phyloP scores from a whole-genome alignment of 768 basidiomycete species.

The Lentinula boryana region DNA sequence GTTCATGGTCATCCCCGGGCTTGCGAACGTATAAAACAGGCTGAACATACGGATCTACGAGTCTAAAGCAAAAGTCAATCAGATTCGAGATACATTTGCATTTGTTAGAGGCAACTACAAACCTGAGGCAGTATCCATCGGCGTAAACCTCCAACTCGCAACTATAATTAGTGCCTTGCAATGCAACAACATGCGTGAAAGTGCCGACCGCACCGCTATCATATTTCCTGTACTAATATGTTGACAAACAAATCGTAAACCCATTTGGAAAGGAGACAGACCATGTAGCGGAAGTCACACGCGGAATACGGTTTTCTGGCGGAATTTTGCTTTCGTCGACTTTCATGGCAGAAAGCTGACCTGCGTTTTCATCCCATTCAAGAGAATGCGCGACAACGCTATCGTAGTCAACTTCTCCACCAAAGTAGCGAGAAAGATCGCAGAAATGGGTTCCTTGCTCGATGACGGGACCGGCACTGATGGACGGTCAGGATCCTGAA shows the following conservation, averaged over 20 bases:
- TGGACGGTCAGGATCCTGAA: background rate
- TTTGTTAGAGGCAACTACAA: constrained; percentile 14
- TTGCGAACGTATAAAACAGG: constrained; percentile 83
- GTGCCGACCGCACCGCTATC: constrained; percentile 90
- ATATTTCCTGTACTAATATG: constrained; percentile 69
- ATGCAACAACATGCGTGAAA: constrained; percentile 83
- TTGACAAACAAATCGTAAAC: background rate
- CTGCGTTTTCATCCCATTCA: constrained; percentile 89
- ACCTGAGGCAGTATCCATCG: constrained; percentile 89
- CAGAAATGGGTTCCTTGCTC: constrained; percentile 98
- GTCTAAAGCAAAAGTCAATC: constrained; percentile 30
- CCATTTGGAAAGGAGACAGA: constrained; percentile 22
- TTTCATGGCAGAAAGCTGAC: constrained; percentile 70
- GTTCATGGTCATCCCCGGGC: constrained; percentile 76
- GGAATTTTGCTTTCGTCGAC: constrained; percentile 84
- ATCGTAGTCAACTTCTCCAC: constrained; percentile 87
- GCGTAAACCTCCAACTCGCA: constrained; percentile 93
- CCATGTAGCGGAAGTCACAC: constrained; percentile 92
- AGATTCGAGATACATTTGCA: constrained; percentile 3
- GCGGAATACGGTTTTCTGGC: constrained; percentile 87
- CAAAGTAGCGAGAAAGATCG: constrained; percentile 95
- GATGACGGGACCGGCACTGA: constrained; percentile 73
- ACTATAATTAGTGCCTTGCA: constrained; percentile 91
- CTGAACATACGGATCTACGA: constrained; percentile 90
- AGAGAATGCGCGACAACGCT: constrained; percentile 81